Evolutionary conservation across 176 grass and related monocot species (phyloP).

Genomic region (Triticum aestivum): IWGSC_CS_RefSeq_v2.1 NC_057814.1:546814313-546814812

Average conservation of each 20-base stretch:
- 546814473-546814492: conserved; percentile 54
- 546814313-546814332: too few species aligned
- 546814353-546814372: conserved; percentile 80
- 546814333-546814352: conserved; percentile 66
- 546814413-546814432: conserved; percentile 91
- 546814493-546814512: conserved; percentile 32
- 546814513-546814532: not conserved
- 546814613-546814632: conserved; percentile 72
- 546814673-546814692: conserved; percentile 81
- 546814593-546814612: conserved; percentile 78
- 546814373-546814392: conserved; percentile 92
- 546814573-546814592: not conserved
- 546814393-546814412: conserved; percentile 82
- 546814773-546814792: conserved; percentile 74
- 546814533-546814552: not conserved
- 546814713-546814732: conserved; percentile 92
- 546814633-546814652: conserved; percentile 81
- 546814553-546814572: not conserved
- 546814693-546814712: conserved; percentile 66
- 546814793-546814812: conserved; percentile 63
- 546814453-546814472: conserved; percentile 60
- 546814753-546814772: conserved; percentile 49
- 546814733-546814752: conserved; percentile 77
- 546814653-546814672: conserved; percentile 85
- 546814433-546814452: conserved; percentile 75